Evolutionary conservation across 2,329 filamentous ascomycete species (phyloP), one percentile per base, ranked within the genome.

Genomic region (Achaetomium macrosporum): DNA sequence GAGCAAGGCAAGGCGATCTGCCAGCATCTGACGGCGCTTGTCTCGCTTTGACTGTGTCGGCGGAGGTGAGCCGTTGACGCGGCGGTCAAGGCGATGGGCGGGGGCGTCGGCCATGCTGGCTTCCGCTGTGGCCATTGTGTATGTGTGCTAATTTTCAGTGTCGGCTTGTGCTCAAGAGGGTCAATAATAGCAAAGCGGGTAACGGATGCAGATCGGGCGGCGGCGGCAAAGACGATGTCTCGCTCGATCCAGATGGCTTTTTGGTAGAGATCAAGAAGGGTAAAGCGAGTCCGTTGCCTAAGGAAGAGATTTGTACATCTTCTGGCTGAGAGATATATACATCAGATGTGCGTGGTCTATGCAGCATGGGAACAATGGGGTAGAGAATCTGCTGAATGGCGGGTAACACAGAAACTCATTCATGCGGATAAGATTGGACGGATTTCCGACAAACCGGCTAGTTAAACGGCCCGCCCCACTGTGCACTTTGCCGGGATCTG

Each of bases 1-100:
- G 70, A 96, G 83, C 51, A 84, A 81, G 39, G 82, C 79, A 7
- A 96, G 80, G 58, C 87, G 85, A 56, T 96, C 90, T 60, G 84
- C 82, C 56, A 96, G 82, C 64, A 85, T 83, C 64, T 88, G 88
- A 57, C 90, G 85, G 66, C 91, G 85, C 70, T 95, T 93, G 73
- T 97, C 92, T 69, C 90, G 83, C 75, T 96, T 96, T 39, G 89
- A 92, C 57, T 76, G 76, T 8, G 61, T 45, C 1, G 65, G 62
- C n/a, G 65, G 66, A 29, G 66, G 61, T 11, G 64, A 67, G 41
- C 57, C 56, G 58, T 65, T 62, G 39, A 55, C 53, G 13, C 65
- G 62, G 39, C 64, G 63, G 47, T 65, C 65, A 3, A 51, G 48
- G 20, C 58, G 61, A n/a, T 53, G 53, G 17, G 41, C 20, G 25